Percentiles rank a stretch among this genome's conserved stretches.
Conservation (phyloP, 345 rosid genomes). For the Ceriops zippeliana region DNA sequence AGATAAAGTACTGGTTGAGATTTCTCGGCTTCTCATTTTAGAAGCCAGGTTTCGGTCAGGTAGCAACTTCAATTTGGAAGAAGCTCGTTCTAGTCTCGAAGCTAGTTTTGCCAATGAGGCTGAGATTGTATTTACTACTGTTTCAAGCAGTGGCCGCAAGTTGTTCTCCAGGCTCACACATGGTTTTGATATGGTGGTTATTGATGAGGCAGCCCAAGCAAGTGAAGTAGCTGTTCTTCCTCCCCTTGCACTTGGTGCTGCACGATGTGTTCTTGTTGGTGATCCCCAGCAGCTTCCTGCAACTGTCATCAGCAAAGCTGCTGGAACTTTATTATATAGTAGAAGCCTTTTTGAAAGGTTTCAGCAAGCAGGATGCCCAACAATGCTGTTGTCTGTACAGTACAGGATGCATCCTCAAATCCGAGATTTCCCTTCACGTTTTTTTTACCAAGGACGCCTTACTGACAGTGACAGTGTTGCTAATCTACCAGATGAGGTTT, state of each 20-base stretch:
- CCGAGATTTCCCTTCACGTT: constrained; percentile 94
- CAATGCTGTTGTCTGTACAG: constrained; percentile 90
- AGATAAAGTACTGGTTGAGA: constrained; percentile 94
- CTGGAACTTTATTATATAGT: constrained; percentile 89
- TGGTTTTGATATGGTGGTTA: constrained; percentile 99
- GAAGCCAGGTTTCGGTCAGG: constrained; percentile 79
- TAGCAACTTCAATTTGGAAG: constrained; percentile 81
- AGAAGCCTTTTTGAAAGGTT: constrained; percentile 98
- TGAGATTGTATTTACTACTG: constrained; percentile 98
- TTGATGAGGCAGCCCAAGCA: constrained; percentile 99
- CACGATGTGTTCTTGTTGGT: constrained; percentile 97
- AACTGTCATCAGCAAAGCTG: constrained; percentile 97
- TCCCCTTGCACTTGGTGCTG: constrained; percentile 94
- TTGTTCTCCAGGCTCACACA: constrained; percentile 93
- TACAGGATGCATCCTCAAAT: constrained; percentile 98
- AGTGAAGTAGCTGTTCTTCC: constrained; percentile 96
- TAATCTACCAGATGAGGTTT: constrained; percentile 73
- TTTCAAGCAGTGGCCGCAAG: constrained; percentile 98
- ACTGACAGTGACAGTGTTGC: constrained; percentile 83
- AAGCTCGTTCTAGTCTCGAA: constrained; percentile 94
- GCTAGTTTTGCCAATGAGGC: constrained; percentile 99
- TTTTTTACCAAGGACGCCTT: constrained; percentile 97
- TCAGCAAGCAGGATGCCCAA: constrained; percentile 97
- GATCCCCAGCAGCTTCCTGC: constrained; percentile 99
- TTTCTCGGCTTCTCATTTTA: constrained; percentile 89